A percentile compares a stretch with the other conserved stretches of the same genome.
Evolutionary conservation across 192 early-diverging fungal species (phyloP).

Genomic region (Coemansia sp.): DNA sequence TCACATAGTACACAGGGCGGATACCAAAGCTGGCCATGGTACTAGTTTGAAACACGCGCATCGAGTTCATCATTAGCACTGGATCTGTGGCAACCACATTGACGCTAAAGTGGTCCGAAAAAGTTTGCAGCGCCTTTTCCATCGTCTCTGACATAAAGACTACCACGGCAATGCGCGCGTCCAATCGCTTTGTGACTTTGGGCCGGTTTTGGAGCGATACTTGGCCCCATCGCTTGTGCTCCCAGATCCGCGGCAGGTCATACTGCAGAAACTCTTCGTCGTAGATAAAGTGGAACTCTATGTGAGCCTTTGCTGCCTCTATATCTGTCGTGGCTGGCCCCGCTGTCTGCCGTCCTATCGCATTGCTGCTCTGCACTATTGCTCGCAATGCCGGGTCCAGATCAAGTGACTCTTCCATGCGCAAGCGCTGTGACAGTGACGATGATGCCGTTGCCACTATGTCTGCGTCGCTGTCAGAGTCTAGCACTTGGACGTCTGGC

Average conservation of each 20-base stretch:
- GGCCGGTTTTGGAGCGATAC: not conserved
- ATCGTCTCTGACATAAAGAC: conserved; percentile 35
- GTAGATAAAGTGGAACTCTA: conserved; percentile 38
- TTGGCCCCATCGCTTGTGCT: conserved; percentile 23
- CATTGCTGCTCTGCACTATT: conserved; percentile 5
- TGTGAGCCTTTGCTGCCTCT: not conserved
- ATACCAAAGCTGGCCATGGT: conserved; percentile 34
- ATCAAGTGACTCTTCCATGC: conserved; percentile 8
- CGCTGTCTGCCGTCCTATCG: not conserved
- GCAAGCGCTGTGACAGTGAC: not conserved
- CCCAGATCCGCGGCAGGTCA: conserved; percentile 38
- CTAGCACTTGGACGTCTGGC: conserved; percentile 14
- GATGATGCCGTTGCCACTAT: not conserved
- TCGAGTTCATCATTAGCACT: conserved; percentile 34
- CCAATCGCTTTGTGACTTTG: conserved; percentile 28
- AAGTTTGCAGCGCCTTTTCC: conserved; percentile 33
- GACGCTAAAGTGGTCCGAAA: conserved; percentile 29
- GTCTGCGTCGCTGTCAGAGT: conserved; percentile 22
- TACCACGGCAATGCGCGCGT: conserved; percentile 32
- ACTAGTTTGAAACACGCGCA: conserved; percentile 45
- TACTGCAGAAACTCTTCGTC: conserved; percentile 29
- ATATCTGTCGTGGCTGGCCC: not conserved
- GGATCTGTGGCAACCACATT: conserved; percentile 40
- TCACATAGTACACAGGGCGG: conserved; percentile 31
- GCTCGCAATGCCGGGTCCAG: conserved; percentile 59